These are phyloP conservation scores for Aspergillus pseudoviridinutans DNA, from an alignment of 2,329 filamentous ascomycete genomes.

Conservation along the genomic window DNA sequence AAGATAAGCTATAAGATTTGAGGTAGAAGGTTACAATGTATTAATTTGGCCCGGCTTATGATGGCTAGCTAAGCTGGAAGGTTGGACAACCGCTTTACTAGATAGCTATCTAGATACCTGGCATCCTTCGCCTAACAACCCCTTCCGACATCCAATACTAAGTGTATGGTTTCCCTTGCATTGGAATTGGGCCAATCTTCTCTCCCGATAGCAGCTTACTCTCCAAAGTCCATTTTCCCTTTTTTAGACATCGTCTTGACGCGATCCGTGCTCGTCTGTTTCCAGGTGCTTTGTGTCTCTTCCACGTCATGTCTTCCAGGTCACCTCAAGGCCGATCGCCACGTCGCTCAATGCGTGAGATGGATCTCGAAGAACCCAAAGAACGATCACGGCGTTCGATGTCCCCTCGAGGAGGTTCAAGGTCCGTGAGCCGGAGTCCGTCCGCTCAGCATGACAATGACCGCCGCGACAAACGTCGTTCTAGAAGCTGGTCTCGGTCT, in stretches of 20 bases:
- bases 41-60: not conserved
- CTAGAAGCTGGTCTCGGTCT: conserved; percentile 27
- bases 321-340: conserved; percentile 28
- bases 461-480: conserved; percentile 24
- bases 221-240: not conserved
- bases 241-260: not conserved
- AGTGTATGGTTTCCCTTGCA: not conserved
- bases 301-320: conserved; percentile 20
- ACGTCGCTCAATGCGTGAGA: conserved; percentile 17
- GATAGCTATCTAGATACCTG: not conserved
- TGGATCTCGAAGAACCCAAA: conserved; percentile 23
- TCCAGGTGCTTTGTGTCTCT: not conserved
- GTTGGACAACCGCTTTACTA: not conserved
- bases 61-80: not conserved
- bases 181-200: not conserved
- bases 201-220: not conserved
- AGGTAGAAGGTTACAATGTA: not conserved
- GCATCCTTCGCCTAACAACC: not conserved
- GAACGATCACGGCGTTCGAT: conserved; percentile 29
- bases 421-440: conserved; percentile 27
- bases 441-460: conserved; percentile 18
- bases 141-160: not conserved
- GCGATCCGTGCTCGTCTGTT: too few species aligned
- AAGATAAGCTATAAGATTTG: not conserved
- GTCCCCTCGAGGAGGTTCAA: conserved; percentile 32